Evolutionary conservation across 352 stramenopile species (phyloP), one percentile per base, ranked within the genome.

Genomic region (Globisporangium spinosum): DNA sequence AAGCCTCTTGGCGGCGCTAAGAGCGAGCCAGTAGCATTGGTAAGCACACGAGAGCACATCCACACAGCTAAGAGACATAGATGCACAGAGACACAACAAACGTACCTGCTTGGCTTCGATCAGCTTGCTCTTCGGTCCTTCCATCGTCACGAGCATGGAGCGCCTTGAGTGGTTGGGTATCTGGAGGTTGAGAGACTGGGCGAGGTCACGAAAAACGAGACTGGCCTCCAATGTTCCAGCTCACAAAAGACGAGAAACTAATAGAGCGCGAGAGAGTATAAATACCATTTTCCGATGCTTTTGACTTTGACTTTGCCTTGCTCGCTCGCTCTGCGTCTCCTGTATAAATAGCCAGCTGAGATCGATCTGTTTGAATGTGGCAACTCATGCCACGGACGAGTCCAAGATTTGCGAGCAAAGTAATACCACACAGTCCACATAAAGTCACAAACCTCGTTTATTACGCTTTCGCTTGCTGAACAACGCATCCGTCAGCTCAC

Each of bases 51-150:
- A 38, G 4, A 43, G 15, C 55, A 43, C 27, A 40, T 45, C 3
- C 38, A 45, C 27, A 27, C 55, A 60, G 20, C 20, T 25, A 29
- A 34, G 23, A 29, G 32, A 20, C 10, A 43, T 43, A 27, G 23
- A 40, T 23, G 43, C 15, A 62, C 32, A 9, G 22, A 23, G 4
- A 25, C 8, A 45, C 15, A 22, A 13, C 27, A 2, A 40, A 25
- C 20, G 29, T 32, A 92, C 86, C 74, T 93, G 83, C 67, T 94
- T 94, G 55, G 84, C 86, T 72, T 94, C 86, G 29, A 92, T 79
- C 13, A 94, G 73, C 69, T 80, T 71, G 68, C 80, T 92, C 75
- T 90, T 94, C 4, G 72, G 71, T 29, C 60, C 74, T 59, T 90
- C 78, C 77, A 80, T 85, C 47, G 25, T 67, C 27, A 71, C n/a